Conservation (phyloP, 306 rosid genomes). For the Cicer arietinum region DNA sequence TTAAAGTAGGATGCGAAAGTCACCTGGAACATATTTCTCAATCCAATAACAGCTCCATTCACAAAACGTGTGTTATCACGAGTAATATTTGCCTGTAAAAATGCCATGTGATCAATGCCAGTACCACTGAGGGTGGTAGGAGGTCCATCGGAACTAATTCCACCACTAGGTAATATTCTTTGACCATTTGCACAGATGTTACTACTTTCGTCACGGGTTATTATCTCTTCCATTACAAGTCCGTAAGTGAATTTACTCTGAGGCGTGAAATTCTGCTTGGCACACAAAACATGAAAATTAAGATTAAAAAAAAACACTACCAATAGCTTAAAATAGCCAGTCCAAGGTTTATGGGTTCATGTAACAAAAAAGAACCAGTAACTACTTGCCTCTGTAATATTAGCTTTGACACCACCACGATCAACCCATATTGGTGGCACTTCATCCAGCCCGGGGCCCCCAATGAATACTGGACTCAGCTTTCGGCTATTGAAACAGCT, state of each 20-base stretch:
- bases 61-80: constrained; percentile 95
- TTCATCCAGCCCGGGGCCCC: constrained; percentile 96
- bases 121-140: constrained; percentile 98
- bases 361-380: not conserved
- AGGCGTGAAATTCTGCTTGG: constrained; percentile 77
- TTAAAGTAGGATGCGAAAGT: constrained; percentile 23
- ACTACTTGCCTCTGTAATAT: constrained; percentile 78
- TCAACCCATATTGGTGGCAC: constrained; percentile 98
- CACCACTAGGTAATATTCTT: constrained; percentile 85
- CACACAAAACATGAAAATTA: constrained; percentile 38
- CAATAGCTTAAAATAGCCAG: constrained; percentile 10
- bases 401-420: constrained; percentile 87
- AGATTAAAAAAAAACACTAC: not conserved
- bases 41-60: constrained; percentile 86
- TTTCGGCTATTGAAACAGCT: constrained; percentile 96
- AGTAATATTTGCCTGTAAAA: constrained; percentile 88
- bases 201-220: constrained; percentile 90
- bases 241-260: constrained; percentile 99
- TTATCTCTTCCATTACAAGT: constrained; percentile 93
- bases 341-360: not conserved
- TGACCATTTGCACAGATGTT: constrained; percentile 78
- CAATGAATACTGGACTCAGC: constrained; percentile 93
- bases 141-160: constrained; percentile 91
- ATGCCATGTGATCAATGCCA: constrained; percentile 90
- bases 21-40: constrained; percentile 92